Evolutionary conservation across 306 rosid species (phyloP).

Genomic region (Pueraria montana): DNA sequence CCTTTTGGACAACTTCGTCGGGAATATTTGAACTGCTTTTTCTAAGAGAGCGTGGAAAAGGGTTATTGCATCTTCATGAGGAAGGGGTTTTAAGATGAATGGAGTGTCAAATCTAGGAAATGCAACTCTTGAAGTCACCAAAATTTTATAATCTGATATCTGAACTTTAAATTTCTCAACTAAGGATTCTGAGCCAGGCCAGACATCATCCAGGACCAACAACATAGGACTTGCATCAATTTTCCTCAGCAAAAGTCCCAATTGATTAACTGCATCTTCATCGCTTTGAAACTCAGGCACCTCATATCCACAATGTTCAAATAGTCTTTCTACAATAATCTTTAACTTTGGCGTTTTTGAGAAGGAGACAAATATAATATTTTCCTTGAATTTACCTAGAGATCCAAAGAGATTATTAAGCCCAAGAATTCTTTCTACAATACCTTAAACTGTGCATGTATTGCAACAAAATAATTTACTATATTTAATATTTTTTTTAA

Average conservation of each 20-base stretch:
- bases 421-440: background rate
- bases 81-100: slow-evolving; percentile 34
- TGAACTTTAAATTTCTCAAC: background rate
- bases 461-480: background rate
- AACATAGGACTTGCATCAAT: slow-evolving; percentile 39
- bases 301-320: background rate
- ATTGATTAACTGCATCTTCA: background rate
- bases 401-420: background rate
- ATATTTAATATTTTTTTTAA: background rate
- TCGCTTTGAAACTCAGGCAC: background rate
- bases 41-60: slow-evolving; percentile 58
- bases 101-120: slow-evolving; percentile 40
- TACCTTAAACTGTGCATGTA: background rate
- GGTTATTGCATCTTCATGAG: slow-evolving; percentile 48
- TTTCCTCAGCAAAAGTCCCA: slow-evolving; percentile 37
- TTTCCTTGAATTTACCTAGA: slow-evolving; percentile 12
- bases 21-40: slow-evolving; percentile 28
- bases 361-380: slow-evolving; percentile 5
- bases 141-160: background rate
- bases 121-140: background rate
- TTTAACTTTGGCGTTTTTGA: background rate
- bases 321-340: background rate
- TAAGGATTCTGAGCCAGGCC: background rate
- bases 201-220: slow-evolving; percentile 59
- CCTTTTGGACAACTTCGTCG: slow-evolving; percentile 50